Evolutionary conservation across 176 grass and related monocot species (phyloP).

Genomic region (Eleusine coracana): DNA sequence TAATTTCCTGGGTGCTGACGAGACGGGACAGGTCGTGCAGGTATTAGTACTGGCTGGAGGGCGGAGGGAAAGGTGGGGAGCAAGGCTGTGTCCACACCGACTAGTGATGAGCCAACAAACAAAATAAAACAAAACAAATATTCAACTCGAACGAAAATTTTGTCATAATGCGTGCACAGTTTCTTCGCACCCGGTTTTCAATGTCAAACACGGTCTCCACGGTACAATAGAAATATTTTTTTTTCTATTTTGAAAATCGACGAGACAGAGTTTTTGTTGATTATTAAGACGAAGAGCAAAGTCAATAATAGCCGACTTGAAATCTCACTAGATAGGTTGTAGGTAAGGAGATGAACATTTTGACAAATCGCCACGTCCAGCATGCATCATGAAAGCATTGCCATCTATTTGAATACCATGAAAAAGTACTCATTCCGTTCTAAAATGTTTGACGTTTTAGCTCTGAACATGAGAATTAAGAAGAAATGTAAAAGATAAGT

Average conservation of each 20-base stretch:
- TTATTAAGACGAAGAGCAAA: background rate
- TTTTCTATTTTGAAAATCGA: background rate
- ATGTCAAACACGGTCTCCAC: background rate
- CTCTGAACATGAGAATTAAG: no score
- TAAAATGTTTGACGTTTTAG: no score
- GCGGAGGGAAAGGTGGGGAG: conserved; percentile 25
- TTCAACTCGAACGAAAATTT: background rate
- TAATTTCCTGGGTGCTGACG: background rate
- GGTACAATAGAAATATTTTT: background rate
- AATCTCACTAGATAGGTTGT: background rate
- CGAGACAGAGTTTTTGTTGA: background rate
- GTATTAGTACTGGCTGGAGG: conserved; percentile 27
- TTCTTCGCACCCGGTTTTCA: conserved; percentile 12
- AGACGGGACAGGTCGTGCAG: conserved; percentile 20
- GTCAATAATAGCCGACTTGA: background rate
- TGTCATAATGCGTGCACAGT: background rate
- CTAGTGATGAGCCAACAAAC: background rate
- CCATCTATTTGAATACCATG: background rate
- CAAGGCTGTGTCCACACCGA: conserved; percentile 32
- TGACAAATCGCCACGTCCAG: background rate
- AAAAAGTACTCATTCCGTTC: background rate
- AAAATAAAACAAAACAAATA: background rate
- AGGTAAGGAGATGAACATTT: background rate
- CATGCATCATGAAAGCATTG: background rate
- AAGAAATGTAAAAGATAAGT: no score